Base-by-base conservation (phyloP, 441 rosid genomes). In the Cnidoscolus chayamansa region DNA sequence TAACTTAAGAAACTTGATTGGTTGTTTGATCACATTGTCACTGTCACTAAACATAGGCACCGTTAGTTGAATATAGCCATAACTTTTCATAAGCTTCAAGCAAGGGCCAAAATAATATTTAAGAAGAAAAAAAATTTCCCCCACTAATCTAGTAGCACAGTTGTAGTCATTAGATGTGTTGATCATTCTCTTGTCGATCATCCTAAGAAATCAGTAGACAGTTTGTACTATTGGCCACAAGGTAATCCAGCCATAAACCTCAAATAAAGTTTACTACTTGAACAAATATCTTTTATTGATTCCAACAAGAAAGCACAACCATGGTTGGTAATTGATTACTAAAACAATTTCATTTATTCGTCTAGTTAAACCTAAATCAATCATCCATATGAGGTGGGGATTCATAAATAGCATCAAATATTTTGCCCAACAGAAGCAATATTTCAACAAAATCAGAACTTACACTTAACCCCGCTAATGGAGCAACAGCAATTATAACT, bases 391-490 rank as follows among this genome's bases (percentile, higher is more conserved):
- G 54, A 30, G 30, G 49, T 35, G 15, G 40, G 35, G 25, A 25
- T 4, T n/a, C 30, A 30, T 4, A 2, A 35, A 45, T 54, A 51
- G 60, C 67, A 20, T 51, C 6, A 7, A 69, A 13, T 5, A 43
- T 11, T 67, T 59, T 66, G 3, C 3, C 68, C 16, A 13, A 0
- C 0, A 15, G 0, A 31, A 19, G 50, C 47, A 10, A 10, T 55
- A 66, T 60, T 43, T 45, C 31, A 47, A 45, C 11, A 20, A 50
- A 35, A 54, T 67, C 32, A 6, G 43, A 40, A 82, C 89, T 83
- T 78, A 90, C 96, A 75, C 77, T 81, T 72, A 84, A 76, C 47
- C 88, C 91, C 9, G 93, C 88, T 77, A 90, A 77, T 50, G 91
- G 89, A 79, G 93, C 85, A 57, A 84, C 84, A 17, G 93, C 96